phyloP scores from a whole-genome alignment of 169 alveolate genomes.

The Cardiosporidium cionae region DNA sequence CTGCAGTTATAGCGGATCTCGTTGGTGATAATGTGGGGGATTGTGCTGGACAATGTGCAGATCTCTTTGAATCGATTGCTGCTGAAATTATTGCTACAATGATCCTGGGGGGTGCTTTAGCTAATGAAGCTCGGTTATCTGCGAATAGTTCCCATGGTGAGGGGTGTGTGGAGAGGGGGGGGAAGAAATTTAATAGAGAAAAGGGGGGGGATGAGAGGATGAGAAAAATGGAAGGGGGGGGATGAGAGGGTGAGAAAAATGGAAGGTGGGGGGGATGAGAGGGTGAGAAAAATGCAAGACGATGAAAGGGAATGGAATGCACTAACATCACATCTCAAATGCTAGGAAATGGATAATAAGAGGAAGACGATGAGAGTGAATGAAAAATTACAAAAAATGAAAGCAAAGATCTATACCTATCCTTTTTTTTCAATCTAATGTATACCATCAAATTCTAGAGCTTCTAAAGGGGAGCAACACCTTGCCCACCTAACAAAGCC shows the following conservation, averaged over 20 bases:
- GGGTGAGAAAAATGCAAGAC: no score
- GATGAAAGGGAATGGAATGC: no score
- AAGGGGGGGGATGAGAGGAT: neutral
- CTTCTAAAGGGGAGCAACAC: no score
- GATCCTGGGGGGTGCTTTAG: constrained; percentile 75
- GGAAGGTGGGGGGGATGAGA: no score
- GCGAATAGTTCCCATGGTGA: neutral
- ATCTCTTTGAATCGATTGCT: constrained; percentile 72
- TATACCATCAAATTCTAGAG: no score
- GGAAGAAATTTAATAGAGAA: neutral
- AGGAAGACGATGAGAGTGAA: no score
- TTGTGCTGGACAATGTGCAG: constrained; percentile 82
- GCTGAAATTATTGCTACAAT: constrained; percentile 78
- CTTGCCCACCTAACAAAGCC: no score
- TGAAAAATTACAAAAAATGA: no score
- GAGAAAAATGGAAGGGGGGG: neutral
- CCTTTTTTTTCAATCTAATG: no score
- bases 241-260: neutral
- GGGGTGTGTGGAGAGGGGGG: constrained; percentile 1
- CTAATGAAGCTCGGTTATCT: constrained; percentile 46
- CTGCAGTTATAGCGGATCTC: constrained; percentile 80
- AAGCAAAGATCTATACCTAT: no score
- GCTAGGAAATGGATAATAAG: no score
- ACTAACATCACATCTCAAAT: no score
- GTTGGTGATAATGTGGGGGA: constrained; percentile 86